A percentile compares a stretch with the other conserved stretches of the same genome.
Evolutionary conservation across 805 yeast species (phyloP).

Genomic region (Martiniozyma abietophila): DNA sequence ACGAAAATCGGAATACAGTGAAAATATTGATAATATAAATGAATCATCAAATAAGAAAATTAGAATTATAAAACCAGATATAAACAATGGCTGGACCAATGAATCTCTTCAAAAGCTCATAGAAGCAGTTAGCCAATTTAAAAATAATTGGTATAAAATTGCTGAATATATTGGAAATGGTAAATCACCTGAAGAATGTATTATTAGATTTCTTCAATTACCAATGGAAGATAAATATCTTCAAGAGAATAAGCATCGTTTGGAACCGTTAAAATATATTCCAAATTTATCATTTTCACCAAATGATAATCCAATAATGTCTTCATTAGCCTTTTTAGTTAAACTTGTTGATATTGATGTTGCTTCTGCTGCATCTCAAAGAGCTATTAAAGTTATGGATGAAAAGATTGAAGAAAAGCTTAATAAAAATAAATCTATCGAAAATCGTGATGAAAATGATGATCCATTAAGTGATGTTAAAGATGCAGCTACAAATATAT

Average conservation of each 20-base stretch:
- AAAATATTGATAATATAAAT: background rate
- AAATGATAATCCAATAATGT: slow-evolving; percentile 86
- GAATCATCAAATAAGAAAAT: slow-evolving; percentile 13
- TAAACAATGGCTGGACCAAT: slow-evolving; percentile 51
- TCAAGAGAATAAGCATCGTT: slow-evolving; percentile 34
- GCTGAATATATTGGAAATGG: slow-evolving; percentile 52
- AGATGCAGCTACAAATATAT: slow-evolving; percentile 59
- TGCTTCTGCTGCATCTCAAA: slow-evolving; percentile 69
- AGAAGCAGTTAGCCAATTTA: slow-evolving; percentile 50
- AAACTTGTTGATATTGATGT: slow-evolving; percentile 79
- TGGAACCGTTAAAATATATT: slow-evolving; percentile 73
- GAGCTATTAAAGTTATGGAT: slow-evolving; percentile 47
- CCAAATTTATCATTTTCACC: slow-evolving; percentile 79
- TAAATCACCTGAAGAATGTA: slow-evolving; percentile 70
- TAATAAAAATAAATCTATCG: slow-evolving; percentile 20
- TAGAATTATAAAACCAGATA: slow-evolving; percentile 27
- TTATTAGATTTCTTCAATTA: slow-evolving; percentile 65
- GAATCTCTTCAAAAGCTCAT: slow-evolving; percentile 53
- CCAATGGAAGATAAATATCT: slow-evolving; percentile 75
- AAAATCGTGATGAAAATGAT: slow-evolving; percentile 1
- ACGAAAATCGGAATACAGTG: slow-evolving; percentile 3
- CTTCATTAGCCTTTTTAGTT: slow-evolving; percentile 83
- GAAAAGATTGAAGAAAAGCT: slow-evolving; percentile 33
- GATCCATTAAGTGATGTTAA: slow-evolving; percentile 29
- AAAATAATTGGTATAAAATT: slow-evolving; percentile 74